Percentiles rank a stretch among this genome's conserved stretches.
Conservation (phyloP, 129 eudicot genomes). For the Sambucus nigra region DNA sequence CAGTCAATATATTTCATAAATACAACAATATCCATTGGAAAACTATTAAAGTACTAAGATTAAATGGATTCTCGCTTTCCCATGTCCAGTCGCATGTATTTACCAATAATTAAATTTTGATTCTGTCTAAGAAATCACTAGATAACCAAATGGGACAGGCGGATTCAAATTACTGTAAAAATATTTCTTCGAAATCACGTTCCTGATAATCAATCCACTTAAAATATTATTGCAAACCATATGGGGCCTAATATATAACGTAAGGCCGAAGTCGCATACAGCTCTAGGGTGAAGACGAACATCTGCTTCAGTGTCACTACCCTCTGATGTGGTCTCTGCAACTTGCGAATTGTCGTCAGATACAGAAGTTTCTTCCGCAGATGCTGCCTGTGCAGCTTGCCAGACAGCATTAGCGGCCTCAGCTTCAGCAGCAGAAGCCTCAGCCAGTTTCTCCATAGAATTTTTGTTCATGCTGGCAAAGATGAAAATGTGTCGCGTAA, state of each 20-base stretch:
- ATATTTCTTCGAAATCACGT: too few relatives aligned
- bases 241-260: not conserved
- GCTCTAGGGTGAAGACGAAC: conserved; percentile 98
- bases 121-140: too few relatives aligned
- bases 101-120: too few relatives aligned
- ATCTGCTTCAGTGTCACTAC: conserved; percentile 71
- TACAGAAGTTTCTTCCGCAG: conserved; percentile 50
- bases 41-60: too few relatives aligned
- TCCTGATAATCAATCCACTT: too few relatives aligned
- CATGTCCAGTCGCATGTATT: too few relatives aligned
- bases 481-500: not conserved
- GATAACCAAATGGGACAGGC: too few relatives aligned
- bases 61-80: too few relatives aligned
- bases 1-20: too few relatives aligned
- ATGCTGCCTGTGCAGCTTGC: conserved; percentile 89
- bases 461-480: conserved; percentile 59
- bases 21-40: too few relatives aligned
- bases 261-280: conserved; percentile 32
- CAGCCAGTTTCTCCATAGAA: conserved; percentile 77
- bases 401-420: conserved; percentile 91
- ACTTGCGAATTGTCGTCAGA: conserved; percentile 60
- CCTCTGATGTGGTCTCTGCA: conserved; percentile 72
- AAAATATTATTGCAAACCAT: too few relatives aligned
- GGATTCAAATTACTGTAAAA: too few relatives aligned
- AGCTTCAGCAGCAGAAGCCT: conserved; percentile 96